A percentile compares a stretch with the other conserved stretches of the same genome.
phyloP scores from a whole-genome alignment of 257 asterid genomes.

The Pogostemon cablin region DNA sequence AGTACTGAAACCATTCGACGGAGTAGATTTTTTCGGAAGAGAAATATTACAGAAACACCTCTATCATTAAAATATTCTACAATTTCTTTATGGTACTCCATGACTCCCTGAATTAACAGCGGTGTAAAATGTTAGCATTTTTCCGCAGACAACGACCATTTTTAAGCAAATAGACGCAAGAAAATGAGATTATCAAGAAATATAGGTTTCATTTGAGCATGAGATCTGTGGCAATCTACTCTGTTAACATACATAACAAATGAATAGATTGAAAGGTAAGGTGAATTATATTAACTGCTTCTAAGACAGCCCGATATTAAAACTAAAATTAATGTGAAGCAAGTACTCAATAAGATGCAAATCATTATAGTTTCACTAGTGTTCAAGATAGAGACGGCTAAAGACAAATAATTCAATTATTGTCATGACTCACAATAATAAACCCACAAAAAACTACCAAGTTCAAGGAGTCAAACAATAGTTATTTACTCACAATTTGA shows the following conservation, averaged over 20 bases:
- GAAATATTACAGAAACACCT: slow-evolving; percentile 58
- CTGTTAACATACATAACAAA: too few species aligned
- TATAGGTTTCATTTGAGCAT: background rate
- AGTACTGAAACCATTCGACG: slow-evolving; percentile 61
- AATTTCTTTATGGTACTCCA: slow-evolving; percentile 55
- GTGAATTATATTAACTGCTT: too few species aligned
- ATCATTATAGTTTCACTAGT: background rate
- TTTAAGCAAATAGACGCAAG: background rate
- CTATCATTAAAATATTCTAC: slow-evolving; percentile 48
- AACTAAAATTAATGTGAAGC: too few species aligned
- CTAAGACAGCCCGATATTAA: too few species aligned
- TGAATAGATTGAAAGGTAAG: too few species aligned
- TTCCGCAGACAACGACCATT: background rate
- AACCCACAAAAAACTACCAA: too few species aligned
- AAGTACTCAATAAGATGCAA: too few species aligned
- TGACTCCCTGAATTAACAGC: slow-evolving; percentile 48
- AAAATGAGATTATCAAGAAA: background rate
- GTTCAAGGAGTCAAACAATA: too few species aligned
- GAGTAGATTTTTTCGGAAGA: slow-evolving; percentile 57
- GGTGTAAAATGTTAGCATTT: background rate
- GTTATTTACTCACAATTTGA: too few species aligned
- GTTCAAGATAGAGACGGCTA: background rate
- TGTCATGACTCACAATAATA: background rate
- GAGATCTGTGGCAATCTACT: too few species aligned
- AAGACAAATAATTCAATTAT: background rate